Evolutionary conservation across 2,329 filamentous ascomycete genomes (phyloP).

Genomic region (Hyphodiscus sp.): DNA sequence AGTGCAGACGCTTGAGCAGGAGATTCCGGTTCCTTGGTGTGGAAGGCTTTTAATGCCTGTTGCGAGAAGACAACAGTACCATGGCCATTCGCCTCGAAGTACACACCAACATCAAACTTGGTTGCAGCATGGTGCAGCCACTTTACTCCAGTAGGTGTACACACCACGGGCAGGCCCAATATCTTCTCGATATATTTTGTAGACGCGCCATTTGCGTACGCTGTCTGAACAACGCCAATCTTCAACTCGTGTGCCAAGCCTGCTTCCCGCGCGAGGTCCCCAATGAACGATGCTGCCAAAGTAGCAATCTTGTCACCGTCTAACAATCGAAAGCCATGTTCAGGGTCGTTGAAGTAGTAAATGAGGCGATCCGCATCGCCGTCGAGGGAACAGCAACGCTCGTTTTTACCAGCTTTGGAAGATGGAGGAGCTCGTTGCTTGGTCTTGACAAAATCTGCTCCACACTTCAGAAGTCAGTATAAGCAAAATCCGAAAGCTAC

Average conservation of each 20-base stretch:
- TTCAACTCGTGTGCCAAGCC: conserved; percentile 74
- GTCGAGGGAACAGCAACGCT: conserved; percentile 84
- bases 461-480: conserved; percentile 52
- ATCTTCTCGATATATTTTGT: conserved; percentile 88
- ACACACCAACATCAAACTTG: conserved; percentile 91
- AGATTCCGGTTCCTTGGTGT: conserved; percentile 74
- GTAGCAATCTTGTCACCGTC: conserved; percentile 97
- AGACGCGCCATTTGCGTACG: conserved; percentile 93
- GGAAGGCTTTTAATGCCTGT: conserved; percentile 72
- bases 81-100: conserved; percentile 98
- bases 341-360: conserved; percentile 84
- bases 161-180: conserved; percentile 82
- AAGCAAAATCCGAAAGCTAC: background rate
- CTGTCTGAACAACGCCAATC: conserved; percentile 93
- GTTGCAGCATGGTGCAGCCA: conserved; percentile 95
- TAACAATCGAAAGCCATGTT: conserved; percentile 81
- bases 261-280: conserved; percentile 74
- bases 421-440: conserved; percentile 83
- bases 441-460: conserved; percentile 96
- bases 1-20: conserved; percentile 88
- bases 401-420: conserved; percentile 68
- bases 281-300: conserved; percentile 87
- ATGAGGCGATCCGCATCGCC: conserved; percentile 94
- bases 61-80: conserved; percentile 93
- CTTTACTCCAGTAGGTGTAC: conserved; percentile 94